A percentile compares a stretch with the other conserved stretches of the same genome.
These are phyloP conservation scores for Yamadazyma blattariae DNA, from an alignment of 1,139 yeast species.

Conservation along the genomic window DNA sequence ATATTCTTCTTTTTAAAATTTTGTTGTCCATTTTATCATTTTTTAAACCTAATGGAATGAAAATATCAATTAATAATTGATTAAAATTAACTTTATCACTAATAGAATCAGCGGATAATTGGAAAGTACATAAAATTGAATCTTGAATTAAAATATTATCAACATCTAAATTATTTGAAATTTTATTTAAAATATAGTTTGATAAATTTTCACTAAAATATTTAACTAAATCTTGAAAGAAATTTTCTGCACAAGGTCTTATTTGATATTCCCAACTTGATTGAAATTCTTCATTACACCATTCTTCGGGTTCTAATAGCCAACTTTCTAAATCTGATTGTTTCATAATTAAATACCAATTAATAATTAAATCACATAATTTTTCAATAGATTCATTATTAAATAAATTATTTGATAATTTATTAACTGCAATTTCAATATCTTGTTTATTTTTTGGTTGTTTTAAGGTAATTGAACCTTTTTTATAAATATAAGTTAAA, in stretches of 20 bases:
- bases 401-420: constrained; percentile 55
- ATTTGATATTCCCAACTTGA: constrained; percentile 82
- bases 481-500: constrained; percentile 58
- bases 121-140: constrained; percentile 77
- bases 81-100: constrained; percentile 66
- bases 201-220: constrained; percentile 62
- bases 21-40: constrained; percentile 47
- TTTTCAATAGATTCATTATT: constrained; percentile 53
- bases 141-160: constrained; percentile 68
- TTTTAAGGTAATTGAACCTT: constrained; percentile 66
- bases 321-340: constrained; percentile 79
- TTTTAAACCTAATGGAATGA: constrained; percentile 65
- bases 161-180: constrained; percentile 51
- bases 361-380: constrained; percentile 64
- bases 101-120: constrained; percentile 67
- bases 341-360: constrained; percentile 69
- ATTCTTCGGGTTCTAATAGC: constrained; percentile 87
- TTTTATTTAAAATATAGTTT: constrained; percentile 60
- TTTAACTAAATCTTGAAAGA: constrained; percentile 71
- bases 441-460: constrained; percentile 62
- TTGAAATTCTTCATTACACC: constrained; percentile 79
- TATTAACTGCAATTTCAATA: constrained; percentile 52
- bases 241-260: constrained; percentile 84
- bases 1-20: constrained; percentile 73
- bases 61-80: constrained; percentile 50